Percentiles rank a stretch among this genome's conserved stretches.
phyloP scores from a whole-genome alignment of 2,329 filamentous ascomycete species.

The Chrysoporthe cubensis region DNA sequence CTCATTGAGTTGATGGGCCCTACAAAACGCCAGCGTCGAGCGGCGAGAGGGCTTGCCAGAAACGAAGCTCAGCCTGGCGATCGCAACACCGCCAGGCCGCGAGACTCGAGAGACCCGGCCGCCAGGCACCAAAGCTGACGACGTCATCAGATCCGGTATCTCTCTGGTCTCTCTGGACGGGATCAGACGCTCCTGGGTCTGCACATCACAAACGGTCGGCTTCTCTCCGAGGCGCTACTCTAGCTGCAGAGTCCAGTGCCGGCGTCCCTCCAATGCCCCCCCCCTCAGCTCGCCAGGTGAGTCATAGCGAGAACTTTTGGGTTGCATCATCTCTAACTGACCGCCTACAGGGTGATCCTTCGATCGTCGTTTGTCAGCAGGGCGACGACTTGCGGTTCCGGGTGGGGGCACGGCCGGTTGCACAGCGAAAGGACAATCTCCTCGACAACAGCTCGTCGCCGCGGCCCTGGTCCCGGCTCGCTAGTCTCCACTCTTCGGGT shows the following conservation, averaged over 20 bases:
- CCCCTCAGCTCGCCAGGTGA: conserved; percentile 3
- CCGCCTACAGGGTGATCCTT: background rate
- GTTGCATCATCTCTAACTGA: background rate
- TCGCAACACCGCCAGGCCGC: no score
- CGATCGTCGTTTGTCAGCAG: no score
- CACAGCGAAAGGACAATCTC: background rate
- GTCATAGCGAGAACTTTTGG: background rate
- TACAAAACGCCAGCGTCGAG: no score
- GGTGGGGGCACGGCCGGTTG: no score
- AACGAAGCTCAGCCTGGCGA: no score
- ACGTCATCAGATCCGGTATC: background rate
- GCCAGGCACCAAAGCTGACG: conserved; percentile 5
- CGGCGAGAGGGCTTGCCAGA: no score
- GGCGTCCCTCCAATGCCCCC: background rate
- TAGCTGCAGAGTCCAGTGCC: conserved; percentile 2
- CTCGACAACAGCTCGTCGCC: background rate
- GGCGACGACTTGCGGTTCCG: no score
- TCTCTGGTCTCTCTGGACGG: background rate
- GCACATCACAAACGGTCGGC: background rate
- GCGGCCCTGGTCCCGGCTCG: background rate
- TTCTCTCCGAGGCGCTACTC: background rate
- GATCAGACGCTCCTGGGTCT: background rate
- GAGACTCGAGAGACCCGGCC: background rate
- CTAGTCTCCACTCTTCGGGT: background rate
- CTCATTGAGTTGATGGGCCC: no score